Base-by-base conservation (phyloP, 345 rosid genomes). In the Cardamine chenopodiifolia region DNA sequence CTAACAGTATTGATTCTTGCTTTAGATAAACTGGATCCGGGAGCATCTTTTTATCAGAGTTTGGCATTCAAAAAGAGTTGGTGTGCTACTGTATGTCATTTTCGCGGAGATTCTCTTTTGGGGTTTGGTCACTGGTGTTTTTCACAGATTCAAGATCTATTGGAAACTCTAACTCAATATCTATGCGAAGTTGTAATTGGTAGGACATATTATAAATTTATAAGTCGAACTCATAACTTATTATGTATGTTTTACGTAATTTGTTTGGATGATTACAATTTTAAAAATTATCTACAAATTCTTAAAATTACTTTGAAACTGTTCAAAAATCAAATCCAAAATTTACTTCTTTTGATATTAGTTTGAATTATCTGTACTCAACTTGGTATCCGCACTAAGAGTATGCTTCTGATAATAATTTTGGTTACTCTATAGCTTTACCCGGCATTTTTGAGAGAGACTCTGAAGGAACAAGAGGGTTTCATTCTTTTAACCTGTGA, bases 121-220 rank as follows among this genome's bases (percentile, higher is more conserved):
- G 97, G 87, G 76, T 19, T 55, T 88, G 20, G 82, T 84, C 39
- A 62, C 92, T 0, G 96, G 96, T 62, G 50, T 83, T 74, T 67
- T 86, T 62, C 86, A 92, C 68, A 63, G 84, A 49, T 68, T 78
- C 25, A 78, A 79, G 15, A 78, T 90, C 22, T 87, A 88, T 20
- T 92, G 97, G 97, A 92, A 89, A 87, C 97, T 89, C 32, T 92
- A 72, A 81, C n/a, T n/a, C n/a, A n/a, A n/a, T n/a, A n/a, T 58
- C 12, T 75, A 28, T 68, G 15, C 5, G 18, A 50, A 40, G 63
- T 52, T 68, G 79, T 60, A 56, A 49, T 39, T 20, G 15, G 4
- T 31, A 66, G 42, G 44, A 48, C 13, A 70, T 31, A 29, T 31
- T 23, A 23, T 2, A 23, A 23, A 1, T 23, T 31, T 31, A 6